Percentiles rank a stretch among this genome's conserved stretches.
These are phyloP conservation scores for Sapria himalayana DNA, from an alignment of 345 rosid species.

Conservation along the genomic window DNA sequence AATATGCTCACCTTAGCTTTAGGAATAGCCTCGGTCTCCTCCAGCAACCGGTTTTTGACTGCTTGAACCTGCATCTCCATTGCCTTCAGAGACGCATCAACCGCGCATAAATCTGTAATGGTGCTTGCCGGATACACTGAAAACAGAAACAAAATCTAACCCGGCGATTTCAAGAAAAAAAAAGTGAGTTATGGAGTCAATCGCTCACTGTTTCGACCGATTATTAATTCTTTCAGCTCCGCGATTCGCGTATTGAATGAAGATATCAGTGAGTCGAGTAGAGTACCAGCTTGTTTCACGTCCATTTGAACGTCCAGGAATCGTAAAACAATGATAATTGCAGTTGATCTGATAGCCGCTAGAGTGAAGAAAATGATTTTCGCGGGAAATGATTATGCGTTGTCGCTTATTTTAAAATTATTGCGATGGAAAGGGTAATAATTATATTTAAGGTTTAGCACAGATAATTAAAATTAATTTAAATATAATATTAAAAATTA, in stretches of 20 bases:
- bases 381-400: not conserved
- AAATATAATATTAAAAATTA: no score
- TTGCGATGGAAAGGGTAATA: not conserved
- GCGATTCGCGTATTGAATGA: constrained; percentile 50
- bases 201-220: constrained; percentile 82
- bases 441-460: no score
- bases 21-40: constrained; percentile 63
- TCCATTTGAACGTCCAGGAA: no score
- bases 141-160: not conserved
- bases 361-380: not conserved
- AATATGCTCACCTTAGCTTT: constrained; percentile 45
- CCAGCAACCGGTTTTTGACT: constrained; percentile 51
- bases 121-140: constrained; percentile 71
- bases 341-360: no score
- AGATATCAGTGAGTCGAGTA: constrained; percentile 43
- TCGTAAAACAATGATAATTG: no score
- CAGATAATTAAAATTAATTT: no score
- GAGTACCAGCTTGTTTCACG: constrained; percentile 39
- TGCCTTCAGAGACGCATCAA: constrained; percentile 48
- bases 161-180: not conserved
- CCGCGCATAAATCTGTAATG: constrained; percentile 41
- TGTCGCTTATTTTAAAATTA: not conserved
- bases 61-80: constrained; percentile 72
- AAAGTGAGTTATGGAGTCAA: constrained; percentile 1
- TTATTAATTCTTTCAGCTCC: constrained; percentile 74